These are phyloP conservation scores for Pleurotus eryngii DNA, from an alignment of 768 basidiomycete species.

Conservation along the genomic window DNA sequence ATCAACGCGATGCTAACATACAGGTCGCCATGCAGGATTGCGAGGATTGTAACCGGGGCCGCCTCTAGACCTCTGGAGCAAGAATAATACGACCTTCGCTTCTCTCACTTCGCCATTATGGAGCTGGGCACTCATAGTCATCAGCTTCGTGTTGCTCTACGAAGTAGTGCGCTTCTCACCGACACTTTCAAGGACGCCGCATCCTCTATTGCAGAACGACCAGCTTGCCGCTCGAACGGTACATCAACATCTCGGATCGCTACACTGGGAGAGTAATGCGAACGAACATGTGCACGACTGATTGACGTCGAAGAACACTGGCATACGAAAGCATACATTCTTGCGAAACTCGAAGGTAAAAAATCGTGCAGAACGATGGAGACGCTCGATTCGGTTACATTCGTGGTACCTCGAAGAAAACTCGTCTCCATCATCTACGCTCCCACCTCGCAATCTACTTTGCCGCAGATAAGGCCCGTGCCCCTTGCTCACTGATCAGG, in stretches of 20 bases:
- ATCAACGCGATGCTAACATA: no score
- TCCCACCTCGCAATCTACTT: conserved; percentile 76
- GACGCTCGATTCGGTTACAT: conserved; percentile 72
- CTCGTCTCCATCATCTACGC: conserved; percentile 69
- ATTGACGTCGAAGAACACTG: conserved; percentile 27
- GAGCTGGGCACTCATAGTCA: neutral
- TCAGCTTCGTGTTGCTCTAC: conserved; percentile 45
- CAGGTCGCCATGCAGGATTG: no score
- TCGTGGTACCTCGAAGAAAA: conserved; percentile 40
- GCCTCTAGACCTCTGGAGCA: no score
- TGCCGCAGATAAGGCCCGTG: conserved; percentile 76
- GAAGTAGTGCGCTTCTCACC: conserved; percentile 59
- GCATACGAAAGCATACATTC: conserved; percentile 67
- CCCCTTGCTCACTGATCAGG: conserved; percentile 53
- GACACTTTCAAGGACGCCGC: conserved; percentile 76
- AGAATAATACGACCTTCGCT: no score
- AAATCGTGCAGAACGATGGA: neutral
- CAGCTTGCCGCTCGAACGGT: conserved; percentile 58
- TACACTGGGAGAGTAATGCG: conserved; percentile 72
- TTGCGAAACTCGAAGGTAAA: conserved; percentile 57
- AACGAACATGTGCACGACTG: conserved; percentile 66
- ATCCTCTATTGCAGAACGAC: conserved; percentile 66
- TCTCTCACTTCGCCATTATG: no score
- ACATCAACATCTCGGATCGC: conserved; percentile 50
- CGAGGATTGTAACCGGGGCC: no score